Evolutionary conservation across 345 rosid species (phyloP).

Genomic region (Geranium rotundifolium): DNA sequence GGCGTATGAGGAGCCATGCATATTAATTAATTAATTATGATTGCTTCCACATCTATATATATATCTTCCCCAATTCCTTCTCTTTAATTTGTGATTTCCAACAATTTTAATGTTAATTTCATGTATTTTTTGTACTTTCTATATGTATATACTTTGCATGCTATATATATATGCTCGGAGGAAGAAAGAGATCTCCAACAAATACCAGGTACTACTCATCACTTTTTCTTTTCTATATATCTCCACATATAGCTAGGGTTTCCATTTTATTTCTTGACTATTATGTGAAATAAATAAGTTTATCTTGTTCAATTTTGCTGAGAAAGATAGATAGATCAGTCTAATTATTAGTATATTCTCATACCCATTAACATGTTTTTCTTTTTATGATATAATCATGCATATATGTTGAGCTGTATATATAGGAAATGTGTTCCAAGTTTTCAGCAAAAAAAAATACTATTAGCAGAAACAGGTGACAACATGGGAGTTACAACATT

Average conservation of each 20-base stretch:
- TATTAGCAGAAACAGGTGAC: not conserved
- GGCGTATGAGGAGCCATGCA: conserved; percentile 99
- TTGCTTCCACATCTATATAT: not conserved
- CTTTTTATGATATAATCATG: too few species aligned
- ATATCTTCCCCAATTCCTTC: too few species aligned
- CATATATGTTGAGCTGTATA: not conserved
- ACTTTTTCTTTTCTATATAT: not conserved
- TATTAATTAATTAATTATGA: conserved; percentile 10
- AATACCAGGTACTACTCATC: not conserved
- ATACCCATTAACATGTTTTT: too few species aligned
- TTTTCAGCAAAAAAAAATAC: not conserved
- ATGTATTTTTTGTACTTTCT: too few species aligned
- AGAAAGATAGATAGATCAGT: too few species aligned
- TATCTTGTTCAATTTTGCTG: too few species aligned
- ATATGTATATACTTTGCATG: not conserved
- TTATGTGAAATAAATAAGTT: too few species aligned
- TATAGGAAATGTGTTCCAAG: not conserved
- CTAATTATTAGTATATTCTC: too few species aligned
- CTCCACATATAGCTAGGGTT: not conserved
- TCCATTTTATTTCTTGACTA: not conserved
- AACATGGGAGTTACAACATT: not conserved
- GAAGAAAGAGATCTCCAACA: not conserved
- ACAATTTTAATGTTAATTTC: too few species aligned
- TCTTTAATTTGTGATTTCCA: too few species aligned
- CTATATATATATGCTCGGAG: not conserved